These are phyloP conservation scores for Pyrenophora graminea DNA, from an alignment of 2,329 filamentous ascomycete genomes.

Conservation along the genomic window DNA sequence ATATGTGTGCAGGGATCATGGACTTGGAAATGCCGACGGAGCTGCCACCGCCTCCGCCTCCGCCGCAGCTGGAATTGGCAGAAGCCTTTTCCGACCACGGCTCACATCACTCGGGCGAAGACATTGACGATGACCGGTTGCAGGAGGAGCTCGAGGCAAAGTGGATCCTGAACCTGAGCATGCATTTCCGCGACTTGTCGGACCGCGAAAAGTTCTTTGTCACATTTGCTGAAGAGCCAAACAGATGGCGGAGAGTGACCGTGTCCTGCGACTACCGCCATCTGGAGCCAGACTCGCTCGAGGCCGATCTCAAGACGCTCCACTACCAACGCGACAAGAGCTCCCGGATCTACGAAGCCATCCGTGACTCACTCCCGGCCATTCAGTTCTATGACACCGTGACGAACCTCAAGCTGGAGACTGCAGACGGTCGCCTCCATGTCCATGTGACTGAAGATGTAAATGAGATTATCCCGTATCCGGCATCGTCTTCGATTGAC, in stretches of 20 bases:
- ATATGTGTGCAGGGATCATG: slow-evolving; percentile 17
- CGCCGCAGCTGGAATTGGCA: slow-evolving; percentile 34
- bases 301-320: slow-evolving; percentile 76
- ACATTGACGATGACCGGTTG: slow-evolving; percentile 64
- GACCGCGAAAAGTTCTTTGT: slow-evolving; percentile 97
- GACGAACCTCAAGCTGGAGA: slow-evolving; percentile 93
- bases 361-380: slow-evolving; percentile 86
- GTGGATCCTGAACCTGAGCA: slow-evolving; percentile 97
- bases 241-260: slow-evolving; percentile 83
- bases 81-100: slow-evolving; percentile 39
- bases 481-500: slow-evolving; percentile 70
- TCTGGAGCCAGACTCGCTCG: slow-evolving; percentile 78
- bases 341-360: slow-evolving; percentile 89
- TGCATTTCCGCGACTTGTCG: slow-evolving; percentile 95
- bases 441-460: slow-evolving; percentile 98
- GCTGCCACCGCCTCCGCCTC: slow-evolving; percentile 1
- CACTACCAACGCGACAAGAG: slow-evolving; percentile 91
- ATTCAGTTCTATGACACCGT: slow-evolving; percentile 97
- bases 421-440: slow-evolving; percentile 82
- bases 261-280: slow-evolving; percentile 91
- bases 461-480: slow-evolving; percentile 91
- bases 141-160: slow-evolving; percentile 80
- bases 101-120: slow-evolving; percentile 39
- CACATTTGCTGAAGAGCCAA: slow-evolving; percentile 82
- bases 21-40: slow-evolving; percentile 8